A percentile compares a stretch with the other conserved stretches of the same genome.
phyloP scores from a whole-genome alignment of 805 yeast species.

The Ogataea pini region DNA sequence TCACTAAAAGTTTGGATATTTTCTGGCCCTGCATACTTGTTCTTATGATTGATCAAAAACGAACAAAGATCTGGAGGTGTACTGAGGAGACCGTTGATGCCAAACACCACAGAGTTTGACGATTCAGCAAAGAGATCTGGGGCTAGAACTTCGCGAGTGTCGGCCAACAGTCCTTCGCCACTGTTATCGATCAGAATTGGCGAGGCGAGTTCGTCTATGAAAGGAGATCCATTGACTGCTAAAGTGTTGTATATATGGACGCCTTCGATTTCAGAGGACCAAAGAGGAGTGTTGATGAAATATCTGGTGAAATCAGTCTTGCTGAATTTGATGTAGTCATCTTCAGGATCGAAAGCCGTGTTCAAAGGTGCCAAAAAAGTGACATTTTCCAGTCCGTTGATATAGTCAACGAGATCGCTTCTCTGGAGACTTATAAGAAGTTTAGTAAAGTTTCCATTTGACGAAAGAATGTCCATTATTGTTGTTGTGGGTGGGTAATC shows the following conservation, averaged over 20 bases:
- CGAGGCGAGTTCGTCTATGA: slow-evolving; percentile 17
- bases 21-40: slow-evolving; percentile 19
- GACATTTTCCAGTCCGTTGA: slow-evolving; percentile 60
- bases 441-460: slow-evolving; percentile 64
- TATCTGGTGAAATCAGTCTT: slow-evolving; percentile 32
- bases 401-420: slow-evolving; percentile 58
- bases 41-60: slow-evolving; percentile 29
- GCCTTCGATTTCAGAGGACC: slow-evolving; percentile 32
- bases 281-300: slow-evolving; percentile 36
- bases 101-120: slow-evolving; percentile 68
- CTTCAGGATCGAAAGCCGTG: slow-evolving; percentile 55
- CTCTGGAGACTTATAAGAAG: slow-evolving; percentile 63
- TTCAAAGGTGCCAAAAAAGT: slow-evolving; percentile 83
- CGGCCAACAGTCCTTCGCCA: slow-evolving; percentile 38
- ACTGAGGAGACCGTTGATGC: slow-evolving; percentile 50
- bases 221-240: slow-evolving; percentile 23
- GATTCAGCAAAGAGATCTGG: slow-evolving; percentile 58
- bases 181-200: slow-evolving; percentile 40
- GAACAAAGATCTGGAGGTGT: slow-evolving; percentile 39
- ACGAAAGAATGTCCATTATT: slow-evolving; percentile 68
- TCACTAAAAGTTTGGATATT: slow-evolving; percentile 21
- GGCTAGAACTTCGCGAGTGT: slow-evolving; percentile 52
- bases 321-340: slow-evolving; percentile 12
- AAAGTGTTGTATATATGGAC: slow-evolving; percentile 30
- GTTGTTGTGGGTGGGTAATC: slow-evolving; percentile 36